Percentiles rank a stretch among this genome's conserved stretches.
Conservation (phyloP, 768 basidiomycete species). For the Pleurotus djamor region DNA sequence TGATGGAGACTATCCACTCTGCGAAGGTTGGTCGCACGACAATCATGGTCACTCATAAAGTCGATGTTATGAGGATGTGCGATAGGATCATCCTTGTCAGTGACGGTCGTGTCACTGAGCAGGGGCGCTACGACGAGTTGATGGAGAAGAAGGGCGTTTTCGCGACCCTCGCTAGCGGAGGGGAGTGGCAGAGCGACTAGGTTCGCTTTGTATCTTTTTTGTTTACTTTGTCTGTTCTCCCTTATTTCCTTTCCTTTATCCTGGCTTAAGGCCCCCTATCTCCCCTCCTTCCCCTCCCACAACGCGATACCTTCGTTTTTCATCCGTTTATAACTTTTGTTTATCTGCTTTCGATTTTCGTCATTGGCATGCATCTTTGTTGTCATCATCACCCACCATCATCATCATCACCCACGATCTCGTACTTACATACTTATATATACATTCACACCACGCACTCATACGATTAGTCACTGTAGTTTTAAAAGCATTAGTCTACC, state of each 20-base stretch:
- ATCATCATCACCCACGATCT: neutral
- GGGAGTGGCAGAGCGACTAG: constrained; percentile 45
- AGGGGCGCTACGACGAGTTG: constrained; percentile 74
- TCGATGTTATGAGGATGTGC: constrained; percentile 88
- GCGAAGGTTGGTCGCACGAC: constrained; percentile 77
- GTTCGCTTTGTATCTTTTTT: neutral
- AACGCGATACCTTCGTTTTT: neutral
- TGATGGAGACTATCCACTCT: constrained; percentile 71
- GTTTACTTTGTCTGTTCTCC: constrained; percentile 12
- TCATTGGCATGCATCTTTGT: neutral
- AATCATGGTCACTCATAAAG: constrained; percentile 91
- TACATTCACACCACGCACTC: neutral
- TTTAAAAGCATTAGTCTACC: constrained; percentile 3
- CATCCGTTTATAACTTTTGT: neutral
- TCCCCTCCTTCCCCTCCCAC: neutral
- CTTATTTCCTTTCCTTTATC: constrained; percentile 1
- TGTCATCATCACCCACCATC: neutral
- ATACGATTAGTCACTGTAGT: constrained; percentile 6
- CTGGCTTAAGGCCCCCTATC: neutral
- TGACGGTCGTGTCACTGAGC: constrained; percentile 75
- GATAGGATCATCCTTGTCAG: constrained; percentile 83
- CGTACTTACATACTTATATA: neutral
- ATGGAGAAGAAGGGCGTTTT: constrained; percentile 70
- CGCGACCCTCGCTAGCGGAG: constrained; percentile 74
- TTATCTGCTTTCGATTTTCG: constrained; percentile 6